A percentile compares a stretch with the other conserved stretches of the same genome.
Evolutionary conservation across 305 asterid species (phyloP).

Genomic region (Solanum chacoense): DNA sequence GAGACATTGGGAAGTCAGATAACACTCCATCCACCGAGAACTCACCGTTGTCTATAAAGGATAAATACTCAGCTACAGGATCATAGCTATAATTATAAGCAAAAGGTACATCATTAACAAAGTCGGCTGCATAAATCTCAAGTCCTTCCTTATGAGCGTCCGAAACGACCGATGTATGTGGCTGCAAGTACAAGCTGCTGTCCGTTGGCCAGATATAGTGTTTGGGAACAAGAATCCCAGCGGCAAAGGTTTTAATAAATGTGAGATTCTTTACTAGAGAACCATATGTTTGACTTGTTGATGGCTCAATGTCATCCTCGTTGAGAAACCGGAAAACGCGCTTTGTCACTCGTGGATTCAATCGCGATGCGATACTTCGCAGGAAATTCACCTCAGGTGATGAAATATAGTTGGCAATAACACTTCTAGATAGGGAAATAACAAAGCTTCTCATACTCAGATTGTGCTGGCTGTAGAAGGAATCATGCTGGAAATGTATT

Average conservation of each 20-base stretch:
- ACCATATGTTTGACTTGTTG: slow-evolving; percentile 61
- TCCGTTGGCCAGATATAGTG: slow-evolving; percentile 47
- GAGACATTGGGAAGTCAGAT: slow-evolving; percentile 68
- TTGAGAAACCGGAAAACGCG: slow-evolving; percentile 57
- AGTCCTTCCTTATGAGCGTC: slow-evolving; percentile 77
- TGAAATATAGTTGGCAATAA: slow-evolving; percentile 43
- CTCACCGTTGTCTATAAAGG: slow-evolving; percentile 50
- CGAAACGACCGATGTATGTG: slow-evolving; percentile 39
- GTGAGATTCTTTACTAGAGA: slow-evolving; percentile 60
- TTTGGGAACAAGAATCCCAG: slow-evolving; percentile 81
- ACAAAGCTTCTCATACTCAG: slow-evolving; percentile 55
- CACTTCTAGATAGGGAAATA: slow-evolving; percentile 30
- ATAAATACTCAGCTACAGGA: slow-evolving; percentile 65
- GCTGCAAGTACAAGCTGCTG: slow-evolving; percentile 29
- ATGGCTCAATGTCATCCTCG: slow-evolving; percentile 42
- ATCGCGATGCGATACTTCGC: slow-evolving; percentile 35
- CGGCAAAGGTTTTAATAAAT: slow-evolving; percentile 57
- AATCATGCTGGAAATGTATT: slow-evolving; percentile 41
- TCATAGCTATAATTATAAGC: slow-evolving; percentile 66
- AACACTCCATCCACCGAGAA: slow-evolving; percentile 85
- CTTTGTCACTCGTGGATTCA: slow-evolving; percentile 38
- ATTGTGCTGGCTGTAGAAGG: slow-evolving; percentile 59
- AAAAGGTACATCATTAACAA: slow-evolving; percentile 38
- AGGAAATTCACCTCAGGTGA: slow-evolving; percentile 85
- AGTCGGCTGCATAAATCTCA: slow-evolving; percentile 61